These are phyloP conservation scores for Thermomyces lanuginosus DNA, from an alignment of 2,329 filamentous ascomycete species.

Conservation along the genomic window DNA sequence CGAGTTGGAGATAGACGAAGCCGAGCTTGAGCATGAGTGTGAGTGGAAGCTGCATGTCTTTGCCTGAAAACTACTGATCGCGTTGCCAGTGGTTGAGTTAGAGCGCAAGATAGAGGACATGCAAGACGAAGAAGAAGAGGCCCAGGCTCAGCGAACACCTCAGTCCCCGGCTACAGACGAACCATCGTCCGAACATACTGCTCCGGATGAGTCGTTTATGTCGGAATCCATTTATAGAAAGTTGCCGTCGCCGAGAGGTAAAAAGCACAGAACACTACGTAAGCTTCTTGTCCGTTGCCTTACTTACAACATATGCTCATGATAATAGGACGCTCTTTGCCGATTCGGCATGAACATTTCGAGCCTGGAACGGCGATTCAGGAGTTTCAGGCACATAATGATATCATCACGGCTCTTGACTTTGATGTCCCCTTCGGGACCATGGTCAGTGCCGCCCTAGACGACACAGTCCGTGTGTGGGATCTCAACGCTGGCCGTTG, in stretches of 20 bases:
- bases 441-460: conserved; percentile 77
- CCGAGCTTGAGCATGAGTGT: conserved; percentile 77
- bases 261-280: conserved; percentile 32
- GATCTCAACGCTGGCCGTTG: conserved; percentile 86
- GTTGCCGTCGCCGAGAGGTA: conserved; percentile 48
- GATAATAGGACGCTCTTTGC: conserved; percentile 54
- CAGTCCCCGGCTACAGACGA: conserved; percentile 23
- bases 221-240: conserved; percentile 96
- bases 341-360: conserved; percentile 88
- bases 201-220: conserved; percentile 59
- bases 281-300: conserved; percentile 5
- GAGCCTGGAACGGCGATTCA: conserved; percentile 76
- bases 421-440: conserved; percentile 97
- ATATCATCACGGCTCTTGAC: conserved; percentile 76
- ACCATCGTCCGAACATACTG: conserved; percentile 38
- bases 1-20: conserved; percentile 75
- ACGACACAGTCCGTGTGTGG: conserved; percentile 92
- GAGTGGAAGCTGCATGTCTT: conserved; percentile 20
- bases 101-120: conserved; percentile 48
- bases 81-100: conserved; percentile 35
- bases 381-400: conserved; percentile 74
- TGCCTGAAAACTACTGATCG: neutral
- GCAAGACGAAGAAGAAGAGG: conserved; percentile 16
- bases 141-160: conserved; percentile 36
- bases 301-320: neutral